Conservation (phyloP, 75 land plant genomes). For the Cryptomeria japonica region DNA sequence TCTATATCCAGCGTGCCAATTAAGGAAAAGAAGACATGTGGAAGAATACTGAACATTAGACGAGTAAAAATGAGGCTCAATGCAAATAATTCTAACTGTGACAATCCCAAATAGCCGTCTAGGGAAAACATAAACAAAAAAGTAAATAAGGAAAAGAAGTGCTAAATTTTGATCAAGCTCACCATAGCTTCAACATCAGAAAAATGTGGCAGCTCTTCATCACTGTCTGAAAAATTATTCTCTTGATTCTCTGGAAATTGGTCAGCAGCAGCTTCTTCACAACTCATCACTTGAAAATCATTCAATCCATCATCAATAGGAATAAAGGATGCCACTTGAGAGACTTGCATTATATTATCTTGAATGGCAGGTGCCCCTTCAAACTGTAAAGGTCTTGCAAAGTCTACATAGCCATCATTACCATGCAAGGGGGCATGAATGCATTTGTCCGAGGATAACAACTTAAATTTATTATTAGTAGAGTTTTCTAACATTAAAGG, state of each 20-base stretch:
- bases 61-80: neutral
- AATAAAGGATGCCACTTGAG: neutral
- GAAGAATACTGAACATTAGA: conserved; percentile 13
- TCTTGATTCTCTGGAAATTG: conserved; percentile 20
- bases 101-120: neutral
- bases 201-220: conserved; percentile 67
- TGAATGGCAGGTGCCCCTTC: neutral
- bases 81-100: neutral
- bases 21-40: neutral
- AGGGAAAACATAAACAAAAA: neutral
- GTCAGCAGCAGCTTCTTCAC: neutral
- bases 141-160: neutral
- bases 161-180: neutral
- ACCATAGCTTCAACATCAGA: conserved; percentile 91
- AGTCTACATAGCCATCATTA: neutral
- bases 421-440: neutral
- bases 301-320: neutral
- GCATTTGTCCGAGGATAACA: neutral
- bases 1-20: conserved; percentile 36
- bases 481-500: neutral
- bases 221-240: conserved; percentile 45
- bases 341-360: neutral
- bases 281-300: neutral
- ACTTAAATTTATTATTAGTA: neutral
- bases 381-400: neutral